Evolutionary conservation across 495 filamentous ascomycete genomes (phyloP).

Genomic region (Letharia columbiana): DNA sequence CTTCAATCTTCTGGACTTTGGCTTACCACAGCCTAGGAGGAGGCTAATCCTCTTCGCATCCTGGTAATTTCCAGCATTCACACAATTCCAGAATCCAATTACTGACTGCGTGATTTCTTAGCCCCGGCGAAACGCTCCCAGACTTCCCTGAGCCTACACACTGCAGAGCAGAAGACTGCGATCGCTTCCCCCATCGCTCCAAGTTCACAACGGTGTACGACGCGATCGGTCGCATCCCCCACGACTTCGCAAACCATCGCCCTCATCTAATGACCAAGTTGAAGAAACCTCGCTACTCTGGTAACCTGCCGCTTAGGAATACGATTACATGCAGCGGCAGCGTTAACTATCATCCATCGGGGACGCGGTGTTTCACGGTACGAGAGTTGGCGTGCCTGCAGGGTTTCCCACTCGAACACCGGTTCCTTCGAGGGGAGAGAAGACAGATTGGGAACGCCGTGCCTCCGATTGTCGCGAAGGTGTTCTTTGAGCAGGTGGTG

Average conservation of each 20-base stretch:
- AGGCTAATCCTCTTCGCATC: constrained; percentile 72
- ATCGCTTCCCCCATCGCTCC: constrained; percentile 21
- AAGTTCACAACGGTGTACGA: constrained; percentile 37
- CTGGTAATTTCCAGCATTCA: constrained; percentile 42
- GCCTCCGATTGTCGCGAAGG: constrained; percentile 55
- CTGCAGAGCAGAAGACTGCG: constrained; percentile 26
- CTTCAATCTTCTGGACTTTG: constrained; percentile 47
- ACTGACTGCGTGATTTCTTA: constrained; percentile 22
- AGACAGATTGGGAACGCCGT: constrained; percentile 87
- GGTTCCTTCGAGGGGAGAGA: constrained; percentile 45
- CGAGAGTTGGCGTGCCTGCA: constrained; percentile 69
- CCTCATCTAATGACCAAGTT: constrained; percentile 26
- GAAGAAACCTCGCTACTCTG: constrained; percentile 33
- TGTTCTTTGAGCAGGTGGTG: constrained; percentile 51
- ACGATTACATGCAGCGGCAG: constrained; percentile 66
- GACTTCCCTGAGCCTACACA: constrained; percentile 60
- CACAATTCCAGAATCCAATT: neutral
- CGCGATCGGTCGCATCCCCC: constrained; percentile 40
- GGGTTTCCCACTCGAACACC: constrained; percentile 58
- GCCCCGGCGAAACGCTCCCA: constrained; percentile 66
- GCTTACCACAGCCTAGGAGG: constrained; percentile 50
- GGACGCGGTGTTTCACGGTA: constrained; percentile 53
- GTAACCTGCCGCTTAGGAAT: constrained; percentile 37
- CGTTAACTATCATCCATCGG: constrained; percentile 59
- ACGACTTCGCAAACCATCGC: constrained; percentile 38